Evolutionary conservation across 768 basidiomycete species (phyloP), one percentile per base, ranked within the genome.

Genomic region (Neoboletus brunneissimus): DNA sequence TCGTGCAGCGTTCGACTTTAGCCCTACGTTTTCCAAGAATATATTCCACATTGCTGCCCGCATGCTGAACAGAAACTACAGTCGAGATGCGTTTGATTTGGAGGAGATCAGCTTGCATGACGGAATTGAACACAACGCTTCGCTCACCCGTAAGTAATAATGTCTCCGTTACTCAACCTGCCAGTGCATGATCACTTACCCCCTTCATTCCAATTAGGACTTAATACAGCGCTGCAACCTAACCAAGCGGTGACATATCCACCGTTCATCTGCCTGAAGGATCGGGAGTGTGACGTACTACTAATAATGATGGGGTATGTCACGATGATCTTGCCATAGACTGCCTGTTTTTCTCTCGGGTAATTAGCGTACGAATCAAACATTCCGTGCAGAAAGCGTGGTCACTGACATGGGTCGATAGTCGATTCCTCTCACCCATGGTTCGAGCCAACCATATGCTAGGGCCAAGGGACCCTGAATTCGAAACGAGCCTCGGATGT

Each of bases 1-100:
- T 61, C 76, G 77, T 1, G 48, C 74, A 23, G 82, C 86, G 1
- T 91, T 78, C 76, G 91, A 91, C 72, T 88, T 90, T 54, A 75
- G 81, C 6, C 75, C 86, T 1, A 78, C 82, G 1, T 88, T 91
- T 74, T 84, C 83, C 64, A 77, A 73, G 63, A 88, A 80, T 65
- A 82, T 85, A 0, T 80, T 84, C 27, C 81, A 80, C 51, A 81
- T 73, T 64, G 76, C 79, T 3, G 86, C 90, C 8, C 67, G 75
- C 7, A 75, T 85, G 73, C 68, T 92, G 53, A 74, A 77, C 13
- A 85, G 79, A 58, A 77, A 72, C 37, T 89, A 86, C 60, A 63
- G 63, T 46, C 82, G 56, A 5, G 88, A 84, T 57, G 81, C 73
- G 1, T 81, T 89, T 59, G 81, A 90, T 63, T 74, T 92, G 12